Percentiles rank a stretch among this genome's conserved stretches.
Conservation (phyloP, 306 rosid genomes). For the Delonix regia region DNA sequence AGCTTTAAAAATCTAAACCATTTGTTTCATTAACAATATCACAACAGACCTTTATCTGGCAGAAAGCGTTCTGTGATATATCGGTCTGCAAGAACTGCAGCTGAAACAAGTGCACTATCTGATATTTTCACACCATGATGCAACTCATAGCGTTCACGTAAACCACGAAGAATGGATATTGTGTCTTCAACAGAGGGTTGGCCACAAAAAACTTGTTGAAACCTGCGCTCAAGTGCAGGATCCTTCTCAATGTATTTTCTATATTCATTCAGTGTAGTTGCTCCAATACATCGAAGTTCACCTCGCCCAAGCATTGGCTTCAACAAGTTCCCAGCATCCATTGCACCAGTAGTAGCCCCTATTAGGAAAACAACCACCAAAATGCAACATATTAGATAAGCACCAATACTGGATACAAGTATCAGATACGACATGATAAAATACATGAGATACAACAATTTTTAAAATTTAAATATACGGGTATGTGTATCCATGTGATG, state of each 20-base stretch:
- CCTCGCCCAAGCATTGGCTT: constrained; percentile 99
- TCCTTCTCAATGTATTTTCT: constrained; percentile 96
- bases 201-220: constrained; percentile 90
- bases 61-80: constrained; percentile 90
- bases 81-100: constrained; percentile 91
- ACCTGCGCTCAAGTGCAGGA: constrained; percentile 96
- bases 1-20: constrained; percentile 28
- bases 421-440: too few species aligned
- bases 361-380: constrained; percentile 38
- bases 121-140: constrained; percentile 99
- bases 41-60: constrained; percentile 84
- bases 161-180: constrained; percentile 94
- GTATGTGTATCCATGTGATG: too few species aligned
- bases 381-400: constrained; percentile 28
- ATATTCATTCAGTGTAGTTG: constrained; percentile 90
- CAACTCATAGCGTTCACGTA: constrained; percentile 95
- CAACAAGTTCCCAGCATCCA: constrained; percentile 98
- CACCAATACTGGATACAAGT: too few species aligned
- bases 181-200: constrained; percentile 96
- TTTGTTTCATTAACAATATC: background rate
- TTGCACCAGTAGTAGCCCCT: constrained; percentile 99
- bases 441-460: too few species aligned
- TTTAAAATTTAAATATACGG: too few species aligned
- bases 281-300: constrained; percentile 97
- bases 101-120: constrained; percentile 95